Conservation (phyloP, 192 early-diverging fungal genomes). For the Umbelopsis sp. region DNA sequence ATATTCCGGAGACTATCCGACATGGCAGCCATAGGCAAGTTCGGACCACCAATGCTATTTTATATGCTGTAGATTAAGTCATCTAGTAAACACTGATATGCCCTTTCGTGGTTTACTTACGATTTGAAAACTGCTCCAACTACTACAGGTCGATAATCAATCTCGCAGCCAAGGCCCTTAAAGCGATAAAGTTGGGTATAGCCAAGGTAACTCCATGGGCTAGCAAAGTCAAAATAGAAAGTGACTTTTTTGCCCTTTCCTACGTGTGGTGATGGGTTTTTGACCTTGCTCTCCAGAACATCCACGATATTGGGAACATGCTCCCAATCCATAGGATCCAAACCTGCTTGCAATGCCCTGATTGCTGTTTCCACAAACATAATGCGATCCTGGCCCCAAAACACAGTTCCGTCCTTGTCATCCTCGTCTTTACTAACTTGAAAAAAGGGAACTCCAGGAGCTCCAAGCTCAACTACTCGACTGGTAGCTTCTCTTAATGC, state of each 20-base stretch:
- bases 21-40: slow-evolving; percentile 1
- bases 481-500: slow-evolving; percentile 21
- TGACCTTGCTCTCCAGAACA: background rate
- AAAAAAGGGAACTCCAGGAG: slow-evolving; percentile 32
- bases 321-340: slow-evolving; percentile 24
- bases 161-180: slow-evolving; percentile 11
- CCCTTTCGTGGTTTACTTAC: background rate
- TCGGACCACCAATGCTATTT: background rate
- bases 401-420: slow-evolving; percentile 9
- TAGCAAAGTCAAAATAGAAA: slow-evolving; percentile 34
- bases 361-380: slow-evolving; percentile 30
- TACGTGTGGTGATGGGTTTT: background rate
- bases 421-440: background rate
- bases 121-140: slow-evolving; percentile 18
- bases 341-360: background rate
- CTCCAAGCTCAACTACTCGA: slow-evolving; percentile 4
- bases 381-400: slow-evolving; percentile 34
- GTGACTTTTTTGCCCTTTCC: slow-evolving; percentile 17
- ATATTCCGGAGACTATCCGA: background rate
- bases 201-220: slow-evolving; percentile 26
- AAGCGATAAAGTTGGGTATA: slow-evolving; percentile 28
- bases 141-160: slow-evolving; percentile 28
- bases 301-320: background rate
- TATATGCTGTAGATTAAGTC: background rate
- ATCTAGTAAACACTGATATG: no score